These are phyloP conservation scores for Microthyrium microscopicum DNA, from an alignment of 2,329 filamentous ascomycete species.

Conservation along the genomic window DNA sequence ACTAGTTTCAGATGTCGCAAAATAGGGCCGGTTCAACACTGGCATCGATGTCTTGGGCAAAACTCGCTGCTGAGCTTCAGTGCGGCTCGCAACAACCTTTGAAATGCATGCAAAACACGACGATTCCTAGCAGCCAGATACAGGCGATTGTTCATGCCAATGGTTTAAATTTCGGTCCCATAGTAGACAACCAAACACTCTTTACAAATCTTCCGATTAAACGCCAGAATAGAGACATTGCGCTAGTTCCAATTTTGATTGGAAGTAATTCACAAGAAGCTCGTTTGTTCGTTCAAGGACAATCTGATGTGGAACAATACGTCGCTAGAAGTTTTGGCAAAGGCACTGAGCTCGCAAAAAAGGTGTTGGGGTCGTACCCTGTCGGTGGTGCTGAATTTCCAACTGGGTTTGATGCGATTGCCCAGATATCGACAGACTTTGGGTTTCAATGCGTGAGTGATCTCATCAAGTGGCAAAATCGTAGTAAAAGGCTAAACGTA, in stretches of 20 bases:
- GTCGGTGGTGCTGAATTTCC: not conserved
- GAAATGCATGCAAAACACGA: conserved; percentile 15
- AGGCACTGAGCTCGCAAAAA: not conserved
- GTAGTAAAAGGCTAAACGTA: too few relatives aligned
- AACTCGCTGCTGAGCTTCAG: conserved; percentile 1
- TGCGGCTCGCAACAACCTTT: conserved; percentile 1
- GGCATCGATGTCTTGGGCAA: not conserved
- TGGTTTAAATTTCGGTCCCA: conserved; percentile 6
- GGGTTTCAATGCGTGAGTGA: conserved; percentile 11
- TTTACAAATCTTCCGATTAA: conserved; percentile 1
- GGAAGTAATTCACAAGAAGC: conserved; percentile 15
- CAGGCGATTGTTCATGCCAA: conserved; percentile 6
- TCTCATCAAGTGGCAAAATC: not conserved
- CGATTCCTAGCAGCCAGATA: conserved; percentile 14
- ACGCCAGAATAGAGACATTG: conserved; percentile 1
- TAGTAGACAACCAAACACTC: conserved; percentile 7
- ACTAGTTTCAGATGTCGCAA: too few relatives aligned
- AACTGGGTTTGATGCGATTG: conserved; percentile 6
- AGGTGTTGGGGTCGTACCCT: not conserved
- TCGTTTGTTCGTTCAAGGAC: conserved; percentile 9
- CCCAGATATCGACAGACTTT: conserved; percentile 10
- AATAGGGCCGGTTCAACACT: too few relatives aligned
- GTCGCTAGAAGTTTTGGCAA: too few relatives aligned
- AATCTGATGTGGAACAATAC: too few relatives aligned
- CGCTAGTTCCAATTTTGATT: conserved; percentile 13